phyloP scores from a whole-genome alignment of 2,329 filamentous ascomycete species.

The Malbranchea zuffiana region DNA sequence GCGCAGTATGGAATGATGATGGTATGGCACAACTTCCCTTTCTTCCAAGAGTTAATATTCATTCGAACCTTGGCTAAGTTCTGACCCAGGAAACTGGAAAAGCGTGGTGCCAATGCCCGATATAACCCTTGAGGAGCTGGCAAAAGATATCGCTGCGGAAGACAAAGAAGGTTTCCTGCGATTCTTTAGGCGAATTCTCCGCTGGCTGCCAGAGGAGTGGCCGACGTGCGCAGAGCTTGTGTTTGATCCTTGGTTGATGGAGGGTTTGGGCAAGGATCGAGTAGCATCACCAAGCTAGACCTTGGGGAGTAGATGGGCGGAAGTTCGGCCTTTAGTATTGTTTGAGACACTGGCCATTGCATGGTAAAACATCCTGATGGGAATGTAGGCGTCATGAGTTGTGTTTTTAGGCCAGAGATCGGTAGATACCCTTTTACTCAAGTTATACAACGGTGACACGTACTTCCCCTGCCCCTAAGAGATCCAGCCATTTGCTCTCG shows the following conservation, averaged over 20 bases:
- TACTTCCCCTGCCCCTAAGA: too few species aligned
- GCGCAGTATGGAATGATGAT: conserved; percentile 18
- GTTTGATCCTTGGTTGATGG: conserved; percentile 11
- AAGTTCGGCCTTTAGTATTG: not conserved
- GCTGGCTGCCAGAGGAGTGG: conserved; percentile 18
- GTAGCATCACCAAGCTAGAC: too few species aligned
- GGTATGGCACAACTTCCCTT: too few species aligned
- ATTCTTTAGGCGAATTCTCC: conserved; percentile 14
- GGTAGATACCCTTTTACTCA: too few species aligned
- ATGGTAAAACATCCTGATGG: too few species aligned
- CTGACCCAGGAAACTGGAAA: conserved; percentile 8
- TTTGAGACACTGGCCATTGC: too few species aligned
- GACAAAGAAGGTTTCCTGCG: conserved; percentile 19
- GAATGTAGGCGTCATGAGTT: too few species aligned
- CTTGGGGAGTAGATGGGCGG: not conserved
- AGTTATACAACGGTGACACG: too few species aligned
- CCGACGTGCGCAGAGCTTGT: conserved; percentile 14
- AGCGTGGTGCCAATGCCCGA: conserved; percentile 5
- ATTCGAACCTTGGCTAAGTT: too few species aligned
- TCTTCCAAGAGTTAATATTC: too few species aligned
- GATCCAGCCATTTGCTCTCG: too few species aligned
- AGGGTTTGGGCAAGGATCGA: conserved; percentile 9
- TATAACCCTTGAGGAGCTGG: conserved; percentile 5
- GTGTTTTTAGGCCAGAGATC: too few species aligned
- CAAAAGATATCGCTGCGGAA: conserved; percentile 11